Evolutionary conservation across 805 yeast species (phyloP).

Genomic region (Kluyveromyces nonfermentans): DNA sequence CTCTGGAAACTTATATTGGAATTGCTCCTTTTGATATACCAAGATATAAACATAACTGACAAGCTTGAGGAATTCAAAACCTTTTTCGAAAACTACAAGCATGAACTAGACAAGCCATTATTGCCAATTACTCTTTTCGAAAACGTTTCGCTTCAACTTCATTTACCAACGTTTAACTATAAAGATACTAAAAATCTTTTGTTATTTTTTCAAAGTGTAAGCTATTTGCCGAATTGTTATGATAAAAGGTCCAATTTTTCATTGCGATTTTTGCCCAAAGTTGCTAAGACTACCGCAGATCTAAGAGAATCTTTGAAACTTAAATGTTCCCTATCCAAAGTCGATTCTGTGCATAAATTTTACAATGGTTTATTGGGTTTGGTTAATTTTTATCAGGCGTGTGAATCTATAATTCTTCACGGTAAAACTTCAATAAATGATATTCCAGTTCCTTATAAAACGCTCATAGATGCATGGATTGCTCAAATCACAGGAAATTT

Average conservation of each 20-base stretch:
- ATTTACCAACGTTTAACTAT: conserved; percentile 16
- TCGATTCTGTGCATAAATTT: conserved; percentile 11
- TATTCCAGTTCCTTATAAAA: conserved; percentile 3
- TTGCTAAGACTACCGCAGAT: conserved; percentile 13
- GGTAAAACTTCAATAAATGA: conserved; percentile 2
- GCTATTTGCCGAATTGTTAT: conserved; percentile 26
- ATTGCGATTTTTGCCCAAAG: conserved; percentile 23
- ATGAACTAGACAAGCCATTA: conserved; percentile 3
- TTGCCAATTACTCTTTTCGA: conserved; percentile 9
- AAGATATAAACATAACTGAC: conserved; percentile 22
- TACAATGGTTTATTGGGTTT: conserved; percentile 12
- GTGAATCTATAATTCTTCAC: conserved; percentile 5
- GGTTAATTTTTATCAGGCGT: conserved; percentile 15
- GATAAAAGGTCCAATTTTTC: conserved; percentile 26
- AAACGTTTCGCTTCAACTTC: conserved; percentile 9
- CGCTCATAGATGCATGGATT: conserved; percentile 7
- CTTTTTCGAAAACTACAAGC: conserved; percentile 16
- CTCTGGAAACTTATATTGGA: conserved; percentile 22
- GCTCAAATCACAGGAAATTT: conserved; percentile 12
- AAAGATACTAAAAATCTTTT: conserved; percentile 22
- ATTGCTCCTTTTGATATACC: conserved; percentile 14
- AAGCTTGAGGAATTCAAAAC: conserved; percentile 19
- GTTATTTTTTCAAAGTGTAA: conserved; percentile 25
- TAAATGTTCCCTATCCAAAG: not conserved
- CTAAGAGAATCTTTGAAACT: conserved; percentile 6